phyloP scores from a whole-genome alignment of 345 rosid species.

The Barbarea vulgaris region DNA sequence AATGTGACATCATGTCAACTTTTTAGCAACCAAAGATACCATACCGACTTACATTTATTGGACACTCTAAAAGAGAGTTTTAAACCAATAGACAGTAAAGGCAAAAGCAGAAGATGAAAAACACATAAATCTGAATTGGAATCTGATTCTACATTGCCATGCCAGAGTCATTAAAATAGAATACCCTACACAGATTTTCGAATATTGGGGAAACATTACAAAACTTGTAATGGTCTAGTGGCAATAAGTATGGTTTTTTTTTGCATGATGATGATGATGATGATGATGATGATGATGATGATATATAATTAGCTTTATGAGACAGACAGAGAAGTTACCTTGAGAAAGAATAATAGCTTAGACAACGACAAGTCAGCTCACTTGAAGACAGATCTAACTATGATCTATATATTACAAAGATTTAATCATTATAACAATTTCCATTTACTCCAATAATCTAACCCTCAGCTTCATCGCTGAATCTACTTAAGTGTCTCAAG shows the following conservation, averaged over 20 bases:
- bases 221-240: neutral
- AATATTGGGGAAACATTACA: neutral
- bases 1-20: slow-evolving; percentile 17
- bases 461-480: slow-evolving; percentile 15
- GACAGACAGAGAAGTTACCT: neutral
- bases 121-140: neutral
- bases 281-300: neutral
- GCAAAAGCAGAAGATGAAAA: slow-evolving; percentile 7
- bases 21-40: slow-evolving; percentile 5
- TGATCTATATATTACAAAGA: slow-evolving; percentile 33
- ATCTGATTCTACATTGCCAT: slow-evolving; percentile 28
- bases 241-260: neutral
- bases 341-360: neutral
- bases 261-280: neutral
- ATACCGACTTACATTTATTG: neutral
- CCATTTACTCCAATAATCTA: slow-evolving; percentile 30
- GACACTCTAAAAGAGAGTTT: slow-evolving; percentile 7
- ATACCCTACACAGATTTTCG: neutral
- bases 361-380: neutral
- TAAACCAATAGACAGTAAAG: slow-evolving; percentile 8
- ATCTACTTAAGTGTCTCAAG: slow-evolving; percentile 2
- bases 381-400: slow-evolving; percentile 20
- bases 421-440: neutral
- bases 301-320: neutral
- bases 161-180: neutral